phyloP scores from a whole-genome alignment of 257 asterid genomes.

The Forsythia suspensa region DNA sequence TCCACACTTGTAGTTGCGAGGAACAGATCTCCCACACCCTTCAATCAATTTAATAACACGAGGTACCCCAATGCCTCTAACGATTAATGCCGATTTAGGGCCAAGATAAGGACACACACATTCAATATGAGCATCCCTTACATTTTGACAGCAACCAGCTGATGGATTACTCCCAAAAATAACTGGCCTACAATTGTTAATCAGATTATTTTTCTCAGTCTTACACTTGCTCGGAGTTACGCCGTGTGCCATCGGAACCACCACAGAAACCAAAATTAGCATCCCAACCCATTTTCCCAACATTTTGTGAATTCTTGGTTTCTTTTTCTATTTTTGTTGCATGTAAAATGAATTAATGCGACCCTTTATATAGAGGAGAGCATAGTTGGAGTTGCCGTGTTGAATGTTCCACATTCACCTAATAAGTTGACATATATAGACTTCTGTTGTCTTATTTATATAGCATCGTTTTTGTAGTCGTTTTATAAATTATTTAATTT shows the following conservation, averaged over 20 bases:
- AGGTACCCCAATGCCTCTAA: background rate
- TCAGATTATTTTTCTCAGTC: background rate
- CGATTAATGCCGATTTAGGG: background rate
- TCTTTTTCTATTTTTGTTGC: background rate
- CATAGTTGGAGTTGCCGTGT: background rate
- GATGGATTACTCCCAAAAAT: background rate
- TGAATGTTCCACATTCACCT: background rate
- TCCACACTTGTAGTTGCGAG: constrained; percentile 13
- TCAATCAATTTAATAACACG: background rate
- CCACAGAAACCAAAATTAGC: background rate
- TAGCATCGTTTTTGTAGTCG: too few relatives aligned
- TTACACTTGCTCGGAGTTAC: background rate
- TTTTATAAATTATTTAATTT: too few relatives aligned
- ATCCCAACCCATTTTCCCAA: background rate
- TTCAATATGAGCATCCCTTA: background rate
- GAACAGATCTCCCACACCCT: constrained; percentile 12
- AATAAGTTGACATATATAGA: too few relatives aligned
- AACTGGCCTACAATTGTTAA: background rate
- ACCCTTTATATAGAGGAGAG: background rate
- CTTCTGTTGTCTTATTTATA: too few relatives aligned
- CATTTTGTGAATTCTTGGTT: background rate
- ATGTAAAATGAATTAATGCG: background rate
- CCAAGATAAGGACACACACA: constrained; percentile 4
- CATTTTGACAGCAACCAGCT: background rate
- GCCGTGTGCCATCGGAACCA: background rate